Evolutionary conservation across 2,329 filamentous ascomycete species (phyloP).

Genomic region (Apiospora hydei): DNA sequence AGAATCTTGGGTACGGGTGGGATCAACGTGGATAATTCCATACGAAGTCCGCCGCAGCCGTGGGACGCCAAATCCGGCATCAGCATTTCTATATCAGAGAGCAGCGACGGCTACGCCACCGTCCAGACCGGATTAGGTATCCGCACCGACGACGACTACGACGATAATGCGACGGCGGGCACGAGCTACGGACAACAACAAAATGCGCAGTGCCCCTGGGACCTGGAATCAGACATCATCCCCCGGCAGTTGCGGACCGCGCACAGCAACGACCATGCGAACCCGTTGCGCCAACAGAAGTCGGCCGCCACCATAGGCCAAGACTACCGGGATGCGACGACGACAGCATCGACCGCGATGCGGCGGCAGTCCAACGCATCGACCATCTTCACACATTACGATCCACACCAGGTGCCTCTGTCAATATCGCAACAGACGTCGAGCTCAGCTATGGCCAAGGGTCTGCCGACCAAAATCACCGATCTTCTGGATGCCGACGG

Average conservation of each 20-base stretch:
- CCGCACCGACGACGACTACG: conserved; percentile 31
- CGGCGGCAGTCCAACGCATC: conserved; percentile 58
- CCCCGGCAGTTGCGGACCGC: conserved; percentile 43
- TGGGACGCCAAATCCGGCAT: conserved; percentile 56
- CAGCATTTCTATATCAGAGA: conserved; percentile 54
- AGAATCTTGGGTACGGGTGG: conserved; percentile 57
- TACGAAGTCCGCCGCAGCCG: conserved; percentile 30
- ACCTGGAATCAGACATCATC: conserved; percentile 56
- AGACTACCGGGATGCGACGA: conserved; percentile 40
- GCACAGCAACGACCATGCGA: conserved; percentile 30
- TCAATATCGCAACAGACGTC: conserved; percentile 67
- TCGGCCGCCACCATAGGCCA: conserved; percentile 37
- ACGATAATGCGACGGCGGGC: conserved; percentile 29
- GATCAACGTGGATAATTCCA: conserved; percentile 48
- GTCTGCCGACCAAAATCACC: conserved; percentile 56
- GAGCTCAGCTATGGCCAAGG: conserved; percentile 64
- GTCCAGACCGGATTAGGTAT: conserved; percentile 38
- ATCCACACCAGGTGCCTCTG: conserved; percentile 62
- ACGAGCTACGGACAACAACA: conserved; percentile 29
- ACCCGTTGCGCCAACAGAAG: conserved; percentile 35
- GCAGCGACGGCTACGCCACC: conserved; percentile 44
- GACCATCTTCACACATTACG: conserved; percentile 64
- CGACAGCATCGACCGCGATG: conserved; percentile 53
- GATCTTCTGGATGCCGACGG: conserved; percentile 56
- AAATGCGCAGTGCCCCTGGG: conserved; percentile 45